A percentile compares a stretch with the other conserved stretches of the same genome.
phyloP scores from a whole-genome alignment of 768 basidiomycete species.

The Scleroderma bovista region DNA sequence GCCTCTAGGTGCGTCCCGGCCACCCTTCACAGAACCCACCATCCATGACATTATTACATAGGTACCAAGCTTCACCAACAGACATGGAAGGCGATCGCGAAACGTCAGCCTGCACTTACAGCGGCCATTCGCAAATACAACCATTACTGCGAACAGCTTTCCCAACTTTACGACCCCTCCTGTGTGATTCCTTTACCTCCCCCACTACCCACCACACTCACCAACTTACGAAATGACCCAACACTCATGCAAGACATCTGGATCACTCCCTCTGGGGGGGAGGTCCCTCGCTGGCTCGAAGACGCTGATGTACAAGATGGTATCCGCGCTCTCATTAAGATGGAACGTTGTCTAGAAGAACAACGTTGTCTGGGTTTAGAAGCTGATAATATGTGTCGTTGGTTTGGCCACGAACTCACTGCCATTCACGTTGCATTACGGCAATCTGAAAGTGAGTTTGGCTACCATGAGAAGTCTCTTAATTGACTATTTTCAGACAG shows the following conservation, averaged over 20 bases:
- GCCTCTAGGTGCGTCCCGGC: conserved; percentile 12
- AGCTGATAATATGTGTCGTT: conserved; percentile 31
- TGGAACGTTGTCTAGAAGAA: conserved; percentile 29
- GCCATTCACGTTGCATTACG: conserved; percentile 9
- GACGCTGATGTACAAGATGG: conserved; percentile 27
- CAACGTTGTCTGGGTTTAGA: conserved; percentile 17
- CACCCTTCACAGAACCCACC: conserved; percentile 20
- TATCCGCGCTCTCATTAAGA: conserved; percentile 25
- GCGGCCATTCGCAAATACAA: conserved; percentile 25
- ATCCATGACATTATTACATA: conserved; percentile 1
- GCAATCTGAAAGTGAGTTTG: background rate
- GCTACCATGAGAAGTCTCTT: too few relatives aligned
- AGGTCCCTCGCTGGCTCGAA: conserved; percentile 28
- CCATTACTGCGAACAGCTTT: conserved; percentile 18
- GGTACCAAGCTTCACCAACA: conserved; percentile 30
- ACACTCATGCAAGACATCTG: conserved; percentile 35
- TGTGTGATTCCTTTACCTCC: conserved; percentile 30
- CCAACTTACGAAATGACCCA: conserved; percentile 7
- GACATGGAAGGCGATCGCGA: conserved; percentile 23
- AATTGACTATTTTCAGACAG: too few relatives aligned
- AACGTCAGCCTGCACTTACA: conserved; percentile 17
- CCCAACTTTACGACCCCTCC: conserved; percentile 8
- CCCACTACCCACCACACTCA: conserved; percentile 27
- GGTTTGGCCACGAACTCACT: conserved; percentile 28
- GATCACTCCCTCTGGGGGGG: conserved; percentile 16